A percentile compares a stretch with the other conserved stretches of the same genome.
Conservation (phyloP, 108 stramenopile genomes). For the Aurantiochytrium sp. region DNA sequence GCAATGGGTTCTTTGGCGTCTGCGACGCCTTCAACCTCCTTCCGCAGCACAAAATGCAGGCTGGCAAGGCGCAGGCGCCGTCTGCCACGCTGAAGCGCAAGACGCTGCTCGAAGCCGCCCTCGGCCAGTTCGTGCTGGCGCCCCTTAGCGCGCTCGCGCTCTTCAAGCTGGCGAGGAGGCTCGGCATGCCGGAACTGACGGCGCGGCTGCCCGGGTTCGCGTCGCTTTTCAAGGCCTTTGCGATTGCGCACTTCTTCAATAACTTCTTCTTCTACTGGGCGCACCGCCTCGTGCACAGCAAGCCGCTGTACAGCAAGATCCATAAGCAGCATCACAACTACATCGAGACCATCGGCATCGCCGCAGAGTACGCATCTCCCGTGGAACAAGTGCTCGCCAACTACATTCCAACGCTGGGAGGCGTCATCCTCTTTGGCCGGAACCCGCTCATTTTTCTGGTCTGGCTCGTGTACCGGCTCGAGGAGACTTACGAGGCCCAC, state of each 20-base stretch:
- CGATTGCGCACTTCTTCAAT: constrained; percentile 36
- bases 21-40: background rate
- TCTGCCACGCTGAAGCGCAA: background rate
- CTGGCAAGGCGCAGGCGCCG: background rate
- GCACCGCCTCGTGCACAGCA: constrained; percentile 36
- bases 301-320: constrained; percentile 29
- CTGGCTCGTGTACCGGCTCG: constrained; percentile 35
- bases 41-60: background rate
- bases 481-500: constrained; percentile 45
- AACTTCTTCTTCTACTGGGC: constrained; percentile 44
- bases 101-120: background rate
- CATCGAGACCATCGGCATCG: constrained; percentile 35
- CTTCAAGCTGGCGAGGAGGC: background rate
- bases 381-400: constrained; percentile 35
- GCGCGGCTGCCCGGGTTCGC: background rate
- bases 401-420: constrained; percentile 37
- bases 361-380: constrained; percentile 42
- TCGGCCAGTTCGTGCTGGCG: background rate
- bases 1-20: background rate
- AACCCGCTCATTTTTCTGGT: constrained; percentile 34
- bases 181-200: background rate
- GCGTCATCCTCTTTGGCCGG: constrained; percentile 37
- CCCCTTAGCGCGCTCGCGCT: background rate
- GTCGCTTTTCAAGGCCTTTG: constrained; percentile 1
- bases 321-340: constrained; percentile 48